Evolutionary conservation across 805 yeast species (phyloP).

Genomic region (Metschnikowia anglica): DNA sequence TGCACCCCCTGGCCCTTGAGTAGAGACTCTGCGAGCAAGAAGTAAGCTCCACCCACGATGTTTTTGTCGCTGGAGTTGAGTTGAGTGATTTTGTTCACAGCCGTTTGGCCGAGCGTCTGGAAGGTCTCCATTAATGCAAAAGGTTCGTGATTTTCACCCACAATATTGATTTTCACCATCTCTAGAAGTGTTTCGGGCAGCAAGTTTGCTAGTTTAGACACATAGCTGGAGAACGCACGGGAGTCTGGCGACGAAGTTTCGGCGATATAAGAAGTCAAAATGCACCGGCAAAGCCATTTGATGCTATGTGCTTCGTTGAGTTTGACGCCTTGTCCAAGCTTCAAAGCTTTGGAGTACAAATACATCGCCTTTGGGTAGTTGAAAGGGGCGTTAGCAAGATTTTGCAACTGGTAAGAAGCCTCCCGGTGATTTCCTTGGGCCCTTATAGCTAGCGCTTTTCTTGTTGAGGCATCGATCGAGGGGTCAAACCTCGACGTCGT

Average conservation of each 20-base stretch:
- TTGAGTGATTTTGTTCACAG: slow-evolving; percentile 28
- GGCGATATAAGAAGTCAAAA: slow-evolving; percentile 23
- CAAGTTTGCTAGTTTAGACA: slow-evolving; percentile 27
- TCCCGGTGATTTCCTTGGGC: slow-evolving; percentile 62
- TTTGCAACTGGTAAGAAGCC: slow-evolving; percentile 64
- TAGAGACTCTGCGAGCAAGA: slow-evolving; percentile 60
- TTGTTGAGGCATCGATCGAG: slow-evolving; percentile 36
- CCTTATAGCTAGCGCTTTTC: slow-evolving; percentile 49
- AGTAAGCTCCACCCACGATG: slow-evolving; percentile 50
- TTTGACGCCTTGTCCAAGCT: slow-evolving; percentile 67
- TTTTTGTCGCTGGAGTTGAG: slow-evolving; percentile 38
- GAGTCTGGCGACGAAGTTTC: slow-evolving; percentile 13
- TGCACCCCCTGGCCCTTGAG: slow-evolving; percentile 54
- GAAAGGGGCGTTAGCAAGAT: slow-evolving; percentile 62
- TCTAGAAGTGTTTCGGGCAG: slow-evolving; percentile 31
- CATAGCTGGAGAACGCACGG: slow-evolving; percentile 18
- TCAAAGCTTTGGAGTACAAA: slow-evolving; percentile 63
- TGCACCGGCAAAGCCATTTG: slow-evolving; percentile 57
- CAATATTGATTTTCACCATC: slow-evolving; percentile 27
- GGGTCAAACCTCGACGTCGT: slow-evolving; percentile 20
- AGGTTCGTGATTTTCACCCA: slow-evolving; percentile 29
- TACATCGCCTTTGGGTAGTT: slow-evolving; percentile 60
- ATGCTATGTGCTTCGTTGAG: slow-evolving; percentile 54
- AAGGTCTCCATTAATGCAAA: slow-evolving; percentile 25
- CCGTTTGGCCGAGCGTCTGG: slow-evolving; percentile 23